Conservation (phyloP, 2,329 filamentous ascomycete species). For the Phyllosticta citrichinensis region DNA sequence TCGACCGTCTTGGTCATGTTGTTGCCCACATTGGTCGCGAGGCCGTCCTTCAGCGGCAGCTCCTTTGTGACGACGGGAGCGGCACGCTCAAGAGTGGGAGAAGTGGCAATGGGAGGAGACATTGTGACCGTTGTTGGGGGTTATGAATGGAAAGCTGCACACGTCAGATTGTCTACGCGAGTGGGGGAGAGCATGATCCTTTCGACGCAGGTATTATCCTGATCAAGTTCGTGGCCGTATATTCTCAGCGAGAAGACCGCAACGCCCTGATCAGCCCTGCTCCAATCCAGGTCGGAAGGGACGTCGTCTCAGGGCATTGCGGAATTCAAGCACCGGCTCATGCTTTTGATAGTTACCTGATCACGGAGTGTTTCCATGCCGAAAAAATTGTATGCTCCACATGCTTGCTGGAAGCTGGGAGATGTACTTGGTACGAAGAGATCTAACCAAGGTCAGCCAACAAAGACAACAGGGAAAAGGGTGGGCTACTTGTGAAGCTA, state of each 20-base stretch:
- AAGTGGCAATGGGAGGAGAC: slow-evolving; percentile 66
- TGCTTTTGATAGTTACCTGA: slow-evolving; percentile 17
- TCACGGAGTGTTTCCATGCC: slow-evolving; percentile 8
- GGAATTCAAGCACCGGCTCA: slow-evolving; percentile 31
- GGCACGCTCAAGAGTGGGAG: slow-evolving; percentile 35
- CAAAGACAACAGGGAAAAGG: neutral
- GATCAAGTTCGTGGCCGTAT: slow-evolving; percentile 92
- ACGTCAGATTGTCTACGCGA: slow-evolving; percentile 17
- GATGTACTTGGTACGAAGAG: slow-evolving; percentile 1
- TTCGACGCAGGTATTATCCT: slow-evolving; percentile 95
- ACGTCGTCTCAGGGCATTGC: slow-evolving; percentile 11
- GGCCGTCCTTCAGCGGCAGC: slow-evolving; percentile 25
- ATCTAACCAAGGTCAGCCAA: neutral
- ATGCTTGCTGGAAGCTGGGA: neutral
- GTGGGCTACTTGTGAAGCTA: slow-evolving; percentile 2
- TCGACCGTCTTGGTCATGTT: slow-evolving; percentile 47
- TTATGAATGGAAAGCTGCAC: slow-evolving; percentile 20
- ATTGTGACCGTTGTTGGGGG: slow-evolving; percentile 39
- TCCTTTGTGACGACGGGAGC: slow-evolving; percentile 31
- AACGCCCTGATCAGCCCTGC: slow-evolving; percentile 13
- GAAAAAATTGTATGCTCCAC: slow-evolving; percentile 6
- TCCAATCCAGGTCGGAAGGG: slow-evolving; percentile 1
- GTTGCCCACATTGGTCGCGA: slow-evolving; percentile 34
- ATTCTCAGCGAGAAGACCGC: slow-evolving; percentile 57
- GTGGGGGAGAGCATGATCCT: slow-evolving; percentile 80